Conservation (phyloP, 2,329 filamentous ascomycete species). For the Aspergillus candidus region DNA sequence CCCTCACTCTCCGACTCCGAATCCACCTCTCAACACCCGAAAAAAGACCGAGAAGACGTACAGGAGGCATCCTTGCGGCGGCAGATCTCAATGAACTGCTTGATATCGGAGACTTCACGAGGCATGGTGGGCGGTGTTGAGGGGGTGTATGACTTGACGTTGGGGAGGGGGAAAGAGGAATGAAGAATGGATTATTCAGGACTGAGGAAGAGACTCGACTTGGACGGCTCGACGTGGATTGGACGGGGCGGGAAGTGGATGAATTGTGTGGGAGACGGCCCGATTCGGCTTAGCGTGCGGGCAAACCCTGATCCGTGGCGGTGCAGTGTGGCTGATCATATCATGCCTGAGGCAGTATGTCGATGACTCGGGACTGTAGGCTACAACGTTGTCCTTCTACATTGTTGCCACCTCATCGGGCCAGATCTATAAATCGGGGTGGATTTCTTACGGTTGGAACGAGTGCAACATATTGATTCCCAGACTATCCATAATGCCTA, state of each 20-base stretch:
- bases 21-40: conserved; percentile 2
- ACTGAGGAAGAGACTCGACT: conserved; percentile 10
- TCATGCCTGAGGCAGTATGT: no score
- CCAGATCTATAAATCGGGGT: neutral
- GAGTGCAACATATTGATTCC: neutral
- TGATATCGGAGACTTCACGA: conserved; percentile 97
- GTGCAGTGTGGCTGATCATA: neutral
- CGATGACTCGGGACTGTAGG: neutral
- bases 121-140: conserved; percentile 70
- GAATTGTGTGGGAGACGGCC: conserved; percentile 12
- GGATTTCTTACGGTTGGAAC: no score
- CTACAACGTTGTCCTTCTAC: conserved; percentile 12
- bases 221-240: conserved; percentile 15
- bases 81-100: conserved; percentile 99
- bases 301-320: conserved; percentile 7
- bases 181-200: neutral
- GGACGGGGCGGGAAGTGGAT: neutral
- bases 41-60: conserved; percentile 51
- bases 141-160: conserved; percentile 11
- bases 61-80: conserved; percentile 98
- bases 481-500: conserved; percentile 53
- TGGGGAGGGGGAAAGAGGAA: conserved; percentile 7
- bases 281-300: conserved; percentile 9
- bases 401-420: conserved; percentile 4
- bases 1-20: conserved; percentile 2